Evolutionary conservation across 768 basidiomycete genomes (phyloP).

Genomic region (Psilocybe subaeruginosa): DNA sequence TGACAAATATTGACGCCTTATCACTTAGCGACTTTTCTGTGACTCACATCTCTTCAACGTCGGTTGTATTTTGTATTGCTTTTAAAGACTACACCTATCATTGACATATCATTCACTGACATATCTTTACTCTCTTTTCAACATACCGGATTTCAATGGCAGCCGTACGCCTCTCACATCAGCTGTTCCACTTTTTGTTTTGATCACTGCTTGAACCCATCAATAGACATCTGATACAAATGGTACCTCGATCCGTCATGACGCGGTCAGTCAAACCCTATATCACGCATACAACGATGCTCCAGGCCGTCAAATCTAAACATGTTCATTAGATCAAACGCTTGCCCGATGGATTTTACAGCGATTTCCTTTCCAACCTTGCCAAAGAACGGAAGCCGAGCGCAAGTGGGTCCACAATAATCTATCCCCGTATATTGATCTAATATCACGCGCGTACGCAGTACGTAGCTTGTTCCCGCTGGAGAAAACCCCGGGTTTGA

Average conservation of each 20-base stretch:
- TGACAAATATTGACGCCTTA: neutral
- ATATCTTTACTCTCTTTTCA: neutral
- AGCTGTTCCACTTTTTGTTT: neutral
- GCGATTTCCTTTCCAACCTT: conserved; percentile 57
- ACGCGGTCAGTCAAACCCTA: conserved; percentile 7
- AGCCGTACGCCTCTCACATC: neutral
- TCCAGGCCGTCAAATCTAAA: neutral
- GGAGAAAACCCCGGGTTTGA: conserved; percentile 76
- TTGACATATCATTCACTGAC: neutral
- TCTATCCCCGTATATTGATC: neutral
- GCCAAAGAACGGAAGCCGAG: conserved; percentile 68
- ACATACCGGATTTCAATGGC: neutral
- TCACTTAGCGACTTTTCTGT: neutral
- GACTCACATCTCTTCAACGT: neutral
- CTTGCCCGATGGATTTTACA: conserved; percentile 60
- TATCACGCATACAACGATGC: neutral
- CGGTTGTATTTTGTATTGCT: neutral
- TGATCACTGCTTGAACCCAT: conserved; percentile 1
- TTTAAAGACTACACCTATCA: neutral
- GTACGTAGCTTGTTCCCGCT: conserved; percentile 76
- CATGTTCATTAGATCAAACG: conserved; percentile 25
- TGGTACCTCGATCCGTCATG: conserved; percentile 9
- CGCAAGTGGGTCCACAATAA: conserved; percentile 49
- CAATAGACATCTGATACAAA: conserved; percentile 12
- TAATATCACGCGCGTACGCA: conserved; percentile 22